Conservation (phyloP, 352 stramenopile species). For the Pythium periplocum region DNA sequence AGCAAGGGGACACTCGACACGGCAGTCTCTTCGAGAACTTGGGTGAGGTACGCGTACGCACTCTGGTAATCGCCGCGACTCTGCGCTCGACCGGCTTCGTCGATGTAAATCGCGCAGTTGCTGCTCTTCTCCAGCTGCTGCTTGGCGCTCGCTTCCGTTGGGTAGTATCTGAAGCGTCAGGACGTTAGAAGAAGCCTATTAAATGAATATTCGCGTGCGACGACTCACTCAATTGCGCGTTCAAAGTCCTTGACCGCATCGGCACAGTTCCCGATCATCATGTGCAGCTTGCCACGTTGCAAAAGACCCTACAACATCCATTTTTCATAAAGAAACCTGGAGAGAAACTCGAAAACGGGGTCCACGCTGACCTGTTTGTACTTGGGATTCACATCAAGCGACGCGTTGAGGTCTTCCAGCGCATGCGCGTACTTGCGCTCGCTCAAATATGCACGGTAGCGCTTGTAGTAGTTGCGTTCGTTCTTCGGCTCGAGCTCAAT, state of each 20-base stretch:
- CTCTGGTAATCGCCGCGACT: slow-evolving; percentile 61
- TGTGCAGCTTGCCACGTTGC: slow-evolving; percentile 70
- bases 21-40: slow-evolving; percentile 60
- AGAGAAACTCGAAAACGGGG: no score
- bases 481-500: slow-evolving; percentile 76
- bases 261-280: slow-evolving; percentile 71
- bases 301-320: slow-evolving; percentile 20
- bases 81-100: slow-evolving; percentile 59
- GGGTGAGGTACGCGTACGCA: slow-evolving; percentile 57
- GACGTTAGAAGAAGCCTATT: no score
- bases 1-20: slow-evolving; percentile 68
- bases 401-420: slow-evolving; percentile 61
- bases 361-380: slow-evolving; percentile 50
- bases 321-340: no score
- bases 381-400: slow-evolving; percentile 64
- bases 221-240: slow-evolving; percentile 28
- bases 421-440: slow-evolving; percentile 77
- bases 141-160: slow-evolving; percentile 36
- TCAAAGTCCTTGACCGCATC: slow-evolving; percentile 60
- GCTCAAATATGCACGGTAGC: slow-evolving; percentile 74
- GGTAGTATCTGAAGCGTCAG: slow-evolving; percentile 28
- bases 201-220: no score
- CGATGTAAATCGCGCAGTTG: slow-evolving; percentile 54
- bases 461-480: slow-evolving; percentile 84
- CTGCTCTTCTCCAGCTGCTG: slow-evolving; percentile 61